These are phyloP conservation scores for Dipteronia sinensis DNA, from an alignment of 345 rosid genomes.

Conservation along the genomic window DNA sequence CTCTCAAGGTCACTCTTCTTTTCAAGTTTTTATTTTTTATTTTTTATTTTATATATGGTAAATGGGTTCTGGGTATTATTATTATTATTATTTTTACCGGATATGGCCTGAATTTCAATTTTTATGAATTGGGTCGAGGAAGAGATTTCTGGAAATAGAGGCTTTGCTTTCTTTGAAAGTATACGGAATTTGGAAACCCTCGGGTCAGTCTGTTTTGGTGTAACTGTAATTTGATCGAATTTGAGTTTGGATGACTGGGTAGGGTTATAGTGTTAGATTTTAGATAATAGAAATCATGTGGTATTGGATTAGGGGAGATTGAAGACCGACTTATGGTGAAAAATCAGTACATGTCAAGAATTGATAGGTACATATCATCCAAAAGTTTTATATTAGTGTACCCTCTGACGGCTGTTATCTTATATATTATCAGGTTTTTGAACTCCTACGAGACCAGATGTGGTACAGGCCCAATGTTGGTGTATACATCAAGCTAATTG, in stretches of 20 bases:
- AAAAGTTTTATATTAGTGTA: not conserved
- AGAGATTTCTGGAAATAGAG: not conserved
- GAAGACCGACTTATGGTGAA: not conserved
- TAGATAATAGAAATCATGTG: not conserved
- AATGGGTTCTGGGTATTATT: not conserved
- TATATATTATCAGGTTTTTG: slow-evolving; percentile 61
- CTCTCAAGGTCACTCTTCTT: slow-evolving; percentile 57
- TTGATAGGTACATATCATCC: not conserved
- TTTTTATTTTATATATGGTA: too few species aligned
- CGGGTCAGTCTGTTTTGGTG: not conserved
- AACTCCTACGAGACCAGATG: slow-evolving; percentile 72
- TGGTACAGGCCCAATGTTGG: slow-evolving; percentile 80
- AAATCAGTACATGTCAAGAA: not conserved
- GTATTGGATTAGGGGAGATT: not conserved
- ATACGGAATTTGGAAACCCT: too few species aligned
- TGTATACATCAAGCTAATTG: slow-evolving; percentile 72
- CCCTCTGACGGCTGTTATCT: not conserved
- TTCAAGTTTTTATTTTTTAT: not conserved
- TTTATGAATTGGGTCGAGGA: not conserved
- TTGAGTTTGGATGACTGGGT: not conserved
- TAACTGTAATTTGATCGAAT: not conserved
- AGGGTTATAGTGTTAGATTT: not conserved
- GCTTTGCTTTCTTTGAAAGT: not conserved
- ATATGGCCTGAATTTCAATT: not conserved
- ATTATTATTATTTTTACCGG: not conserved